These are phyloP conservation scores for Lobosporangium transversale DNA, from an alignment of 192 early-diverging fungal species.

Conservation along the genomic window DNA sequence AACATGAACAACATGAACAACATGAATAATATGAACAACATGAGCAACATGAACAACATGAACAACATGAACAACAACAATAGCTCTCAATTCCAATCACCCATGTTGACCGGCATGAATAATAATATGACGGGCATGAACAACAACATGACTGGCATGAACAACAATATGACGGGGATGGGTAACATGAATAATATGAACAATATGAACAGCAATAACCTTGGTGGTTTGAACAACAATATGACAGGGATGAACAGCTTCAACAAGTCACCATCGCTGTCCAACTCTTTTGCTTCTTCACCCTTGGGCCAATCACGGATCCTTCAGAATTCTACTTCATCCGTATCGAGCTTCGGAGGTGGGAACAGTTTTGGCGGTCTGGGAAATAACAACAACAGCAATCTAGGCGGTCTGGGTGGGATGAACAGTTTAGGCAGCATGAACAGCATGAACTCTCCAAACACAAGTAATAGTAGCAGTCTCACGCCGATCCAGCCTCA, in stretches of 20 bases:
- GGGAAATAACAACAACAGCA: constrained; percentile 18
- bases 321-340: constrained; percentile 22
- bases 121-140: constrained; percentile 26
- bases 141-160: constrained; percentile 25
- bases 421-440: constrained; percentile 3
- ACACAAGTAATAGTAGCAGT: constrained; percentile 1
- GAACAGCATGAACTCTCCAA: constrained; percentile 5
- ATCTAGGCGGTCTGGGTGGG: constrained; percentile 18
- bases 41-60: neutral
- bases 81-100: constrained; percentile 11
- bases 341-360: constrained; percentile 20
- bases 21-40: constrained; percentile 4
- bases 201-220: constrained; percentile 30
- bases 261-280: constrained; percentile 49
- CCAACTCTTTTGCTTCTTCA: constrained; percentile 33
- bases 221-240: constrained; percentile 29
- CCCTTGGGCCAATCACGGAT: constrained; percentile 45
- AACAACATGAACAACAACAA: constrained; percentile 9
- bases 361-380: constrained; percentile 4
- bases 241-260: constrained; percentile 22
- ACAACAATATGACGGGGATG: constrained; percentile 43
- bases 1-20: constrained; percentile 1
- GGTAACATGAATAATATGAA: constrained; percentile 18
- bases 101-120: constrained; percentile 11
- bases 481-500: constrained; percentile 39